A percentile compares a stretch with the other conserved stretches of the same genome.
phyloP scores from a whole-genome alignment of 1,284 basidiomycete genomes.

The Mixia osmundae region DNA sequence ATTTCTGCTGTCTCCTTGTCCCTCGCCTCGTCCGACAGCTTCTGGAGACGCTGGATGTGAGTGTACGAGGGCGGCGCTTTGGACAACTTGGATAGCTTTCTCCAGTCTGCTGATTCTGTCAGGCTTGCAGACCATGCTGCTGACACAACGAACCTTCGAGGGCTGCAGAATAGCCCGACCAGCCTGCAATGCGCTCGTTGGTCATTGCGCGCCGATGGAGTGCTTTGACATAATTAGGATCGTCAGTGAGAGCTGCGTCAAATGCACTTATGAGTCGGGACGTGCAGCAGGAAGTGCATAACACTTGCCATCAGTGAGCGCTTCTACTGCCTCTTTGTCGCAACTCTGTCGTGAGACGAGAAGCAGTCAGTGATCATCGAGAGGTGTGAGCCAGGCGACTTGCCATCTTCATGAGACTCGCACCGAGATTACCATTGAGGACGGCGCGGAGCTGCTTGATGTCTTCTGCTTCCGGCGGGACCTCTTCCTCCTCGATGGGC shows the following conservation, averaged over 20 bases:
- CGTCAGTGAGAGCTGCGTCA: constrained; percentile 48
- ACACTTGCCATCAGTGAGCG: constrained; percentile 42
- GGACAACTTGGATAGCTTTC: constrained; percentile 31
- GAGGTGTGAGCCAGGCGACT: constrained; percentile 17
- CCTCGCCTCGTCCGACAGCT: constrained; percentile 45
- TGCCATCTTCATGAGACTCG: constrained; percentile 51
- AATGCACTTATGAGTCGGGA: constrained; percentile 4
- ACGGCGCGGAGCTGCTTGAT: constrained; percentile 31
- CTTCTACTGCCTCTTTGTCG: constrained; percentile 44
- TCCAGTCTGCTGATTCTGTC: constrained; percentile 38
- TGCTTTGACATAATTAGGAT: constrained; percentile 64
- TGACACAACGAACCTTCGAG: constrained; percentile 41
- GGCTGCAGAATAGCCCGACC: constrained; percentile 55
- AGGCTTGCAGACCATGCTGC: not conserved
- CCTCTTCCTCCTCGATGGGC: not conserved
- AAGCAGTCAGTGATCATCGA: constrained; percentile 2
- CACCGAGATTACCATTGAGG: constrained; percentile 54
- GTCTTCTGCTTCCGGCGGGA: constrained; percentile 11
- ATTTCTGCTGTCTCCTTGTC: constrained; percentile 78
- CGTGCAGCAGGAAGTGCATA: not conserved
- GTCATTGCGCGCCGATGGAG: constrained; percentile 62
- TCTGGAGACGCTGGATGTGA: constrained; percentile 36
- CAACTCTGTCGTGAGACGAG: constrained; percentile 33
- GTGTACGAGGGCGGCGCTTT: no score
- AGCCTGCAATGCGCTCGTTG: constrained; percentile 54